These are phyloP conservation scores for Murraya koenigii DNA, from an alignment of 345 rosid genomes.

Conservation along the genomic window DNA sequence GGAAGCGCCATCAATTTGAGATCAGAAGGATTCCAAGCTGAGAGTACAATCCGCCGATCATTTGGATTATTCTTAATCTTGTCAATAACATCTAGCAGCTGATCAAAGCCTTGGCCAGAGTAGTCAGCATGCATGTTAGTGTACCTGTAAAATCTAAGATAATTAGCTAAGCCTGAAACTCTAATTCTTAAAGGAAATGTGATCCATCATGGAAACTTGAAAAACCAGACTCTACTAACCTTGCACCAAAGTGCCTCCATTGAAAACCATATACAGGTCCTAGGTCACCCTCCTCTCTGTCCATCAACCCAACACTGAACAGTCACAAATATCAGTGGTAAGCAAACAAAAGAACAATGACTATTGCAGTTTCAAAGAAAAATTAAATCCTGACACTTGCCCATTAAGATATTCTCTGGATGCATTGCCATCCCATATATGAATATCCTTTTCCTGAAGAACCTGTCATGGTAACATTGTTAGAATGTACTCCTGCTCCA, in stretches of 20 bases:
- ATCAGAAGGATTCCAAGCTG: constrained; percentile 98
- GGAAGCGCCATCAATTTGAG: constrained; percentile 95
- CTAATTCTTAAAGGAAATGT: not conserved
- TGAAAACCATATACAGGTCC: constrained; percentile 98
- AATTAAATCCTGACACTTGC: constrained; percentile 28
- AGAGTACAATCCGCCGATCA: constrained; percentile 83
- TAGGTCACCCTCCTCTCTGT: constrained; percentile 90
- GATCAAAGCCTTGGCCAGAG: constrained; percentile 95
- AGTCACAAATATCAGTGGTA: constrained; percentile 11
- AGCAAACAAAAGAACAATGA: constrained; percentile 4
- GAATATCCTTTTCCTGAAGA: constrained; percentile 91
- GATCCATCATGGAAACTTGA: not conserved
- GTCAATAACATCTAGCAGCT: constrained; percentile 75
- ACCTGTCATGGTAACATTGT: constrained; percentile 42
- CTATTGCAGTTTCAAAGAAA: not conserved
- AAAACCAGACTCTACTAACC: constrained; percentile 41
- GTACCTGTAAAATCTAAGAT: constrained; percentile 48
- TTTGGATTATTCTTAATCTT: constrained; percentile 91
- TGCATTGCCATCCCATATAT: constrained; percentile 96
- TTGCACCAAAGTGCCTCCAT: constrained; percentile 99
- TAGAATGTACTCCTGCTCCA: not conserved
- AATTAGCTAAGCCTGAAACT: not conserved
- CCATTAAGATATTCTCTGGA: constrained; percentile 90
- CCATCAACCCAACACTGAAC: constrained; percentile 71
- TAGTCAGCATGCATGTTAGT: constrained; percentile 95